Conservation (phyloP, 208 protist species). For the Leptomonas pyrrhocoris region DNA sequence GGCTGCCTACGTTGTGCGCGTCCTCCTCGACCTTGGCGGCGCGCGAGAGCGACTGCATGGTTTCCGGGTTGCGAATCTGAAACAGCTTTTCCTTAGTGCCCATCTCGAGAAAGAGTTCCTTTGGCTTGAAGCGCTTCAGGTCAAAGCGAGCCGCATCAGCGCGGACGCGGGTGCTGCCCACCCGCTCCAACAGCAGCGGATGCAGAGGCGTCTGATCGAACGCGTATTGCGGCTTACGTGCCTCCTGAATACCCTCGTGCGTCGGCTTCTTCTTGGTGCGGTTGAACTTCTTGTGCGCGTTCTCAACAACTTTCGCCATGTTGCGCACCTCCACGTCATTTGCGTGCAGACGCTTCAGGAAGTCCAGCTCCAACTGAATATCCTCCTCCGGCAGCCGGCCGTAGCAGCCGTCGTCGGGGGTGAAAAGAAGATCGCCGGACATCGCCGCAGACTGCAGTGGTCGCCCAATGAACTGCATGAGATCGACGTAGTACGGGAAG, state of each 20-base stretch:
- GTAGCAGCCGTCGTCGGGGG: slow-evolving; percentile 88
- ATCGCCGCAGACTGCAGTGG: slow-evolving; percentile 61
- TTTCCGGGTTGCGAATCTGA: slow-evolving; percentile 59
- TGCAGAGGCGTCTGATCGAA: slow-evolving; percentile 83
- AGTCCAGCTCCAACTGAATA: slow-evolving; percentile 88
- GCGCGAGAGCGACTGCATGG: slow-evolving; percentile 54
- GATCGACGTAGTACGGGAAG: slow-evolving; percentile 91
- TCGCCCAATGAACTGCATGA: slow-evolving; percentile 86
- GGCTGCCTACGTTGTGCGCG: not conserved
- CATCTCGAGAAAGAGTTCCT: slow-evolving; percentile 86
- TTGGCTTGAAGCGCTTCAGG: slow-evolving; percentile 81
- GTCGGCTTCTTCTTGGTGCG: slow-evolving; percentile 90
- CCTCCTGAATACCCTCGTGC: slow-evolving; percentile 87
- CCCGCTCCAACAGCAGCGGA: slow-evolving; percentile 75
- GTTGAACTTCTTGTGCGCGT: slow-evolving; percentile 90
- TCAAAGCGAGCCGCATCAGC: slow-evolving; percentile 77
- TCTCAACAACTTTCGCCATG: slow-evolving; percentile 82
- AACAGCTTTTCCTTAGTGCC: slow-evolving; percentile 83
- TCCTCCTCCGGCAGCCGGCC: slow-evolving; percentile 86
- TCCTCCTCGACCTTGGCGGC: not conserved
- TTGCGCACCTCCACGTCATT: slow-evolving; percentile 81
- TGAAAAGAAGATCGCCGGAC: slow-evolving; percentile 73
- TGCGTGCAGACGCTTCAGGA: slow-evolving; percentile 62
- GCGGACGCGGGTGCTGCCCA: slow-evolving; percentile 55
- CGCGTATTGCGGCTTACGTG: slow-evolving; percentile 74